Percentiles rank a stretch among this genome's conserved stretches.
These are phyloP conservation scores for Favolaschia claudopus DNA, from an alignment of 768 basidiomycete genomes.

Conservation along the genomic window DNA sequence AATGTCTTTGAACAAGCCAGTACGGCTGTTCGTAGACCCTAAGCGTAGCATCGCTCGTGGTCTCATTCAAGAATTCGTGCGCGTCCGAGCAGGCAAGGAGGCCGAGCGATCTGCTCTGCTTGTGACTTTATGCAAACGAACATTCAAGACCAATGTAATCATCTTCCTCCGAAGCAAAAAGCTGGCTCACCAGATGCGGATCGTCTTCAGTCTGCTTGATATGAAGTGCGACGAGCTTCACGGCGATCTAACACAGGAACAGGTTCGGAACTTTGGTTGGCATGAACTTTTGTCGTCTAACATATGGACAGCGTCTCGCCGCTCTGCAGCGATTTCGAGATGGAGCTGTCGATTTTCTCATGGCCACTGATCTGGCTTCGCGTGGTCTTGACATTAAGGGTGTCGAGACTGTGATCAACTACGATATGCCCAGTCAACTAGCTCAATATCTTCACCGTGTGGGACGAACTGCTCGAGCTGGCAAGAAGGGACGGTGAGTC, in stretches of 20 bases:
- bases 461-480: slow-evolving; percentile 96
- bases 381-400: slow-evolving; percentile 98
- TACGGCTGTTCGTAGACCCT: slow-evolving; percentile 94
- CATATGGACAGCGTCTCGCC: slow-evolving; percentile 70
- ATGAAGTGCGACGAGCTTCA: slow-evolving; percentile 93
- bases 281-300: neutral
- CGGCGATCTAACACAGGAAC: slow-evolving; percentile 95
- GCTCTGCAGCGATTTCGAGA: slow-evolving; percentile 90
- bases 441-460: slow-evolving; percentile 97
- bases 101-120: slow-evolving; percentile 79
- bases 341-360: slow-evolving; percentile 86
- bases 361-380: slow-evolving; percentile 96
- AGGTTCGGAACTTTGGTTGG: slow-evolving; percentile 55
- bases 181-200: slow-evolving; percentile 94
- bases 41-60: slow-evolving; percentile 87
- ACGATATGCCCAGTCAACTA: slow-evolving; percentile 95
- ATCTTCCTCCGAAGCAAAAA: slow-evolving; percentile 97
- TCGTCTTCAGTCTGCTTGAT: slow-evolving; percentile 89
- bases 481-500: slow-evolving; percentile 86
- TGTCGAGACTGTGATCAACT: slow-evolving; percentile 97
- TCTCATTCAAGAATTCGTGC: slow-evolving; percentile 93
- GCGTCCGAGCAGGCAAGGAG: slow-evolving; percentile 84
- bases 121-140: slow-evolving; percentile 84
- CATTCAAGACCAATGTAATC: slow-evolving; percentile 84
- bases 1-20: slow-evolving; percentile 92